These are phyloP conservation scores for Clavispora fructus DNA, from an alignment of 805 yeast genomes.

Conservation along the genomic window DNA sequence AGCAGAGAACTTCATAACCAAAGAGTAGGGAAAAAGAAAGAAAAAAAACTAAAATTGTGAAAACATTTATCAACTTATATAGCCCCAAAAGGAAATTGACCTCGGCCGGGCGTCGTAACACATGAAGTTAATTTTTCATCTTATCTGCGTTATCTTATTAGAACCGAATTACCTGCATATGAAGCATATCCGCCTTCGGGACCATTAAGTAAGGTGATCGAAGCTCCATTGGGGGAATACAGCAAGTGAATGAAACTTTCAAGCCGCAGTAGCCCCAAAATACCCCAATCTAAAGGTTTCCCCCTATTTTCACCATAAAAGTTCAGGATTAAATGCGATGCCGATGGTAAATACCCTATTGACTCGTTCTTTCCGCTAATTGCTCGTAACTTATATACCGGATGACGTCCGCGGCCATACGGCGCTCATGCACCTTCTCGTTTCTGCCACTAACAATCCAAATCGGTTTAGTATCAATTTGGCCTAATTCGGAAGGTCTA, in stretches of 20 bases:
- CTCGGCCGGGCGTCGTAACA: background rate
- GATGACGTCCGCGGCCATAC: background rate
- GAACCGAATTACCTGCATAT: background rate
- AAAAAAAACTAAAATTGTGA: background rate
- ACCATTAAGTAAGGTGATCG: no score
- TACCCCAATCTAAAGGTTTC: no score
- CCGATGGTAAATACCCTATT: background rate
- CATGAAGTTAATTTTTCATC: background rate
- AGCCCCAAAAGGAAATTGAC: background rate
- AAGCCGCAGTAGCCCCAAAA: no score
- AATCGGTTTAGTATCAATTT: background rate
- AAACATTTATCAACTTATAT: background rate
- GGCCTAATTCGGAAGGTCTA: background rate
- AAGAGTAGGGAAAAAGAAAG: background rate
- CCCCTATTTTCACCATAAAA: background rate
- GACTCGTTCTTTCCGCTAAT: background rate
- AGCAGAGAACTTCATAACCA: constrained; percentile 16
- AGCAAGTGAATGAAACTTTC: no score
- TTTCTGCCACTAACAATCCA: background rate
- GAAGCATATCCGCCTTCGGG: background rate
- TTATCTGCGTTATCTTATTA: background rate
- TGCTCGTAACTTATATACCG: background rate
- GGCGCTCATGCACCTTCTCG: background rate
- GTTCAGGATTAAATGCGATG: background rate
- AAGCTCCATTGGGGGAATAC: no score